Evolutionary conservation across 2,329 filamentous ascomycete genomes (phyloP).

Genomic region (Beauveria sp.): DNA sequence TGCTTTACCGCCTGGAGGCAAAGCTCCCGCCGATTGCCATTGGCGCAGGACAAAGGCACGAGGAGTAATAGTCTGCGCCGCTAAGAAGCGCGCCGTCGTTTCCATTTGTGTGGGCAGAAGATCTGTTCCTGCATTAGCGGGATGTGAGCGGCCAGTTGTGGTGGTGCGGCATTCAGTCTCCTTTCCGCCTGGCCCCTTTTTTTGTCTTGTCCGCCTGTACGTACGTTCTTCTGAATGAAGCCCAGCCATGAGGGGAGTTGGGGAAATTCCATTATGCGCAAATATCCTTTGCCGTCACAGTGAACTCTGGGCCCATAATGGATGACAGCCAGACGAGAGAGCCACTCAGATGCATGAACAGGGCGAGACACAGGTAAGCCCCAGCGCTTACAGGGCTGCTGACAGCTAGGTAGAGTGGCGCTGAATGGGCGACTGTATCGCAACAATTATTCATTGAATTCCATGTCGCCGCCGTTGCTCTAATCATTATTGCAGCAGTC

Average conservation of each 20-base stretch:
- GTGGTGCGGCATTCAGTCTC: neutral
- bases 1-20: neutral
- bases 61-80: neutral
- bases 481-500: no score
- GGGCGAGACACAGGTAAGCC: neutral
- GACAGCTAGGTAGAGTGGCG: neutral
- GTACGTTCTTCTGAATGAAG: no score
- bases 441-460: no score
- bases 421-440: no score
- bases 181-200: neutral
- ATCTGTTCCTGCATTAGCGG: constrained; percentile 17
- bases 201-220: neutral
- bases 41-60: neutral
- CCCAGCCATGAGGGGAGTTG: no score
- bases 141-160: neutral
- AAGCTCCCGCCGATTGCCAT: neutral
- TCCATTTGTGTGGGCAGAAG: constrained; percentile 5
- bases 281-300: no score
- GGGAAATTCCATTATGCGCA: no score
- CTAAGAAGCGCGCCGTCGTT: constrained; percentile 8
- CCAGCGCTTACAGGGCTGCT: neutral
- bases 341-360: neutral
- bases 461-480: no score
- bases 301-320: no score
- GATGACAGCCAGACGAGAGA: neutral